Conservation (phyloP, 2,329 filamentous ascomycete genomes). For the Trichoderma oligosporum region DNA sequence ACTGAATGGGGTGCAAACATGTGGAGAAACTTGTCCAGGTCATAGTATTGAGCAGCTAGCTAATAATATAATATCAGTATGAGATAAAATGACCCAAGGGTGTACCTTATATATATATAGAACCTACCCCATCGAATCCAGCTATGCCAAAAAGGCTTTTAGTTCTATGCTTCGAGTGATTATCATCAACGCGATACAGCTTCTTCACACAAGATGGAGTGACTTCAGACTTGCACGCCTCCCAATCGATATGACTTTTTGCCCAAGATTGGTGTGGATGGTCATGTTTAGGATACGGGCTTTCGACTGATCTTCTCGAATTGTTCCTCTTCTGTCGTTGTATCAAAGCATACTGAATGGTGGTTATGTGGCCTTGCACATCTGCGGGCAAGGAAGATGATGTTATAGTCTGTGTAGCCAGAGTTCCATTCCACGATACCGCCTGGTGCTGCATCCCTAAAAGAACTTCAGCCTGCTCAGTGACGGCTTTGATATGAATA, state of each 20-base stretch:
- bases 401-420: background rate
- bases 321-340: background rate
- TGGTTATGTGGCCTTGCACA: background rate
- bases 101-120: background rate
- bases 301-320: background rate
- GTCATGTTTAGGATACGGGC: background rate
- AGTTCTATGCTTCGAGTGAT: conserved; percentile 54
- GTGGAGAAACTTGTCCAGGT: conserved; percentile 54
- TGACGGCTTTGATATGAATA: conserved; percentile 42
- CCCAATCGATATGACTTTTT: conserved; percentile 12
- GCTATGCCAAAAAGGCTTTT: conserved; percentile 62
- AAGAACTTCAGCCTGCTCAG: conserved; percentile 41
- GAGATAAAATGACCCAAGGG: background rate
- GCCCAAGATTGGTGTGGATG: background rate
- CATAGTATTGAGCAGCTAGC: conserved; percentile 50
- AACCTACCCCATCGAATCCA: conserved; percentile 40
- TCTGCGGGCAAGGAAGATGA: background rate
- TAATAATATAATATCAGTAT: conserved; percentile 20
- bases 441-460: conserved; percentile 32
- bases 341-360: background rate
- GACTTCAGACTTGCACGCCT: conserved; percentile 36
- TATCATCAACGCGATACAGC: conserved; percentile 42
- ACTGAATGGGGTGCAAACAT: conserved; percentile 49
- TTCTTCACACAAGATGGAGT: conserved; percentile 44
- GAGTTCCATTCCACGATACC: background rate